These are phyloP conservation scores for Purpureocillium lavendulum DNA, from an alignment of 2,329 filamentous ascomycete genomes.

Conservation along the genomic window DNA sequence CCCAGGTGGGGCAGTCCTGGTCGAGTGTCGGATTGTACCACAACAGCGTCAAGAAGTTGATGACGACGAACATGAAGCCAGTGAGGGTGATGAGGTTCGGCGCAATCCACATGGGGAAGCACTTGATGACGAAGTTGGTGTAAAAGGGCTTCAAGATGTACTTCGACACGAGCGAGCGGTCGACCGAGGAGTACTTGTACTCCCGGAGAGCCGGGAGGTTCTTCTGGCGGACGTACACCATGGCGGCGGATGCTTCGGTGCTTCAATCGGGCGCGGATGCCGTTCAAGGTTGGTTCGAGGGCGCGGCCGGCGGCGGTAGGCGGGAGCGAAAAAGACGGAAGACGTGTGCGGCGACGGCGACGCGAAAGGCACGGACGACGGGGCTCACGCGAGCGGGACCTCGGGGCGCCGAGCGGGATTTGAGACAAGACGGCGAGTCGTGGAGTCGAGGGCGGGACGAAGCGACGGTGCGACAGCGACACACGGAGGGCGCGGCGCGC, in stretches of 20 bases:
- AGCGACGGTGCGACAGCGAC: too few relatives aligned
- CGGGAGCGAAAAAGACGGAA: too few relatives aligned
- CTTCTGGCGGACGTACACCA: conserved; percentile 94
- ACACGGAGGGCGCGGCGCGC: too few relatives aligned
- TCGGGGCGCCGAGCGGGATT: too few relatives aligned
- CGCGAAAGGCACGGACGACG: too few relatives aligned
- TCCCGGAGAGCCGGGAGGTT: conserved; percentile 80
- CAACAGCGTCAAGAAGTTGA: conserved; percentile 83
- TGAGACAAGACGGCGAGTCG: too few relatives aligned
- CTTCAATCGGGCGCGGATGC: too few relatives aligned
- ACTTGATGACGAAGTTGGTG: conserved; percentile 85
- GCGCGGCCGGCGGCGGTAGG: too few relatives aligned
- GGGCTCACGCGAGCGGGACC: too few relatives aligned
- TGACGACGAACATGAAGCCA: conserved; percentile 81
- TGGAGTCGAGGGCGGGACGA: too few relatives aligned
- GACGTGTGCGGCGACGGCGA: too few relatives aligned
- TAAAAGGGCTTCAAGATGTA: conserved; percentile 98
- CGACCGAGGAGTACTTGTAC: conserved; percentile 93
- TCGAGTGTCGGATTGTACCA: conserved; percentile 96
- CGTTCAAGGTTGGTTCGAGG: too few relatives aligned
- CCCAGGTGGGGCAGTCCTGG: conserved; percentile 88
- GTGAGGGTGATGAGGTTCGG: conserved; percentile 80
- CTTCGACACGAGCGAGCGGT: conserved; percentile 81
- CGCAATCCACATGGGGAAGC: conserved; percentile 94
- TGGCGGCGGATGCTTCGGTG: conserved; percentile 23